These are phyloP conservation scores for cucumber (Cucumis sativus) DNA, from an alignment of 306 rosid species.

Conservation along the genomic window DNA sequence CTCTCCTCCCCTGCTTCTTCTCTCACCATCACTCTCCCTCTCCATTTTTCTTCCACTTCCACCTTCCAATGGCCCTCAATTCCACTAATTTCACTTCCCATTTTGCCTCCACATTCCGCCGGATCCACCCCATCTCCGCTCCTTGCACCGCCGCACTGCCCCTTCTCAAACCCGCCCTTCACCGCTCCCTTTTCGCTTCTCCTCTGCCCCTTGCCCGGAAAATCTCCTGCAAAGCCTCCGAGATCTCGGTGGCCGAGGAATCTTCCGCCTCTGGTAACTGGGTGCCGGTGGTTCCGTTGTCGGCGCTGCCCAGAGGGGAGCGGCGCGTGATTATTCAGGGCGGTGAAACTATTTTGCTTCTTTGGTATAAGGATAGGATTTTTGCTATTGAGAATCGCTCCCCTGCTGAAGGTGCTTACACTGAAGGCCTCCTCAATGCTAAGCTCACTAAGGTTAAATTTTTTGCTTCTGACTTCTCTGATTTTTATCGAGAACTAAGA, in stretches of 20 bases:
- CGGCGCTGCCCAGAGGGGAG: conserved; percentile 87
- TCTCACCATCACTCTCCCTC: not conserved
- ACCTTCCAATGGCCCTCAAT: not conserved
- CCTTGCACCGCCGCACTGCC: not conserved
- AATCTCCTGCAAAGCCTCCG: conserved; percentile 46
- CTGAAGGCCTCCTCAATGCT: conserved; percentile 80
- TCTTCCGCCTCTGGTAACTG: conserved; percentile 50
- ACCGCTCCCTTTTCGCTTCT: conserved; percentile 3
- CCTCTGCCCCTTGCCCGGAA: not conserved
- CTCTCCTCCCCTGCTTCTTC: conserved; percentile 2
- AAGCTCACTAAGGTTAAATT: conserved; percentile 67
- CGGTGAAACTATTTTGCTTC: conserved; percentile 46
- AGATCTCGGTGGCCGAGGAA: conserved; percentile 49
- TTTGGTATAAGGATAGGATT: conserved; percentile 73
- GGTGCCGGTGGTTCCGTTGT: conserved; percentile 84
- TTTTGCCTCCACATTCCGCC: conserved; percentile 1
- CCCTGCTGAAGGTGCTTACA: conserved; percentile 96
- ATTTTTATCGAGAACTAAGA: not conserved
- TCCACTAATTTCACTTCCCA: conserved; percentile 7
- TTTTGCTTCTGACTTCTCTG: not conserved
- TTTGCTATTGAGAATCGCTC: conserved; percentile 82
- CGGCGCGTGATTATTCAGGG: conserved; percentile 86
- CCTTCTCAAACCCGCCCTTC: not conserved
- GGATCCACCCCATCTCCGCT: not conserved
- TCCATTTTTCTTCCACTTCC: not conserved